A percentile compares a stretch with the other conserved stretches of the same genome.
Evolutionary conservation across 2,329 filamentous ascomycete species (phyloP).

Genomic region (Emergomyces pasteurianus): DNA sequence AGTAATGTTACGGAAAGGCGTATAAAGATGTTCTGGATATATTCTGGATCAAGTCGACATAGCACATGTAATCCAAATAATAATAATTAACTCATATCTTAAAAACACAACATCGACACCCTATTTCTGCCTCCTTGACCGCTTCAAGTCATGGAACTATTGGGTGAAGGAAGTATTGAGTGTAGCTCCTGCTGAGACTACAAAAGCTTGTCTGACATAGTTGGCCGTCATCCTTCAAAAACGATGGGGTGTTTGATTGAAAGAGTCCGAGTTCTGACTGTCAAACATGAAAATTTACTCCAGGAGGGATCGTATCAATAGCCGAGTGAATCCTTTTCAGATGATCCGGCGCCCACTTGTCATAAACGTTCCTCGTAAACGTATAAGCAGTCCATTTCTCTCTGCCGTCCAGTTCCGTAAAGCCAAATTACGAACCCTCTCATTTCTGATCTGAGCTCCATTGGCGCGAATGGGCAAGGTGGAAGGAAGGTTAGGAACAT

Average conservation of each 20-base stretch:
- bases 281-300: constrained; percentile 9
- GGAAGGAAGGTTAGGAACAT: no score
- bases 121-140: constrained; percentile 5
- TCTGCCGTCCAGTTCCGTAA: constrained; percentile 21
- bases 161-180: constrained; percentile 5
- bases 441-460: no score
- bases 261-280: constrained; percentile 6
- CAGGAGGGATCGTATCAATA: constrained; percentile 17
- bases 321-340: constrained; percentile 28
- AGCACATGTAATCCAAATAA: background rate
- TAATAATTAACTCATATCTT: background rate
- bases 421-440: constrained; percentile 15
- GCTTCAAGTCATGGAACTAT: constrained; percentile 1
- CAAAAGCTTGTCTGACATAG: constrained; percentile 3
- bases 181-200: constrained; percentile 5
- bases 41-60: background rate
- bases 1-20: no score
- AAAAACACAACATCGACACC: background rate
- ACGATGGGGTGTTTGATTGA: background rate
- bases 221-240: background rate
- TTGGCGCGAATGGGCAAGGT: no score
- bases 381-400: constrained; percentile 28
- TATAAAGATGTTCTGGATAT: background rate
- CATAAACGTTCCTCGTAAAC: constrained; percentile 28
- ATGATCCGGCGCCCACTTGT: constrained; percentile 25